Conservation (phyloP, 305 asterid species). For the Fraxinus baroniana region DNA sequence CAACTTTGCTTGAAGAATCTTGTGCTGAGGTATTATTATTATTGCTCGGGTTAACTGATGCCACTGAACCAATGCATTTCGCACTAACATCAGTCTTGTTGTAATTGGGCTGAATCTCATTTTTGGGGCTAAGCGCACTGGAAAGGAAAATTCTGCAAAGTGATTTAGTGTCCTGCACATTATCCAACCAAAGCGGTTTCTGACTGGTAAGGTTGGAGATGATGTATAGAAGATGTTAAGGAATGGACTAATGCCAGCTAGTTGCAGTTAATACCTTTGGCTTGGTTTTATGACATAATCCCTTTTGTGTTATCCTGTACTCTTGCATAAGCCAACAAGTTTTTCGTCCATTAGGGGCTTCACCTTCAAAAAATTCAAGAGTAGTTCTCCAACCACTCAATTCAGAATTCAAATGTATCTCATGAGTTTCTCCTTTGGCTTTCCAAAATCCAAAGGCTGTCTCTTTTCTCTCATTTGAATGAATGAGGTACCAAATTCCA, state of each 20-base stretch:
- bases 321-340: not conserved
- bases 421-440: not conserved
- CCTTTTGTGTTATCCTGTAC: not conserved
- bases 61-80: not conserved
- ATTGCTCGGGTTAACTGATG: not conserved
- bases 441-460: not conserved
- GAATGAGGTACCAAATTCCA: not conserved
- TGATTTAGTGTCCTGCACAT: not conserved
- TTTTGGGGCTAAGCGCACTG: not conserved
- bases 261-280: not conserved
- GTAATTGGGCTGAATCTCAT: not conserved
- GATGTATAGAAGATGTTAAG: not conserved
- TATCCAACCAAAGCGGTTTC: conserved; percentile 3
- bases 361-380: not conserved
- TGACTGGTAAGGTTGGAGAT: not conserved
- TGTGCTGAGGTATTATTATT: not conserved
- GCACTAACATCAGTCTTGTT: not conserved
- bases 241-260: not conserved
- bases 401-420: not conserved
- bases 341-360: not conserved
- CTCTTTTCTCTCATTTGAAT: not conserved
- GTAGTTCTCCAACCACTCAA: not conserved
- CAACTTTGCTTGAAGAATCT: not conserved
- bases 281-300: not conserved
- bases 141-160: not conserved